A percentile compares a stretch with the other conserved stretches of the same genome.
Evolutionary conservation across 441 rosid genomes (phyloP).

Genomic region (Syzygium syzygioides): DNA sequence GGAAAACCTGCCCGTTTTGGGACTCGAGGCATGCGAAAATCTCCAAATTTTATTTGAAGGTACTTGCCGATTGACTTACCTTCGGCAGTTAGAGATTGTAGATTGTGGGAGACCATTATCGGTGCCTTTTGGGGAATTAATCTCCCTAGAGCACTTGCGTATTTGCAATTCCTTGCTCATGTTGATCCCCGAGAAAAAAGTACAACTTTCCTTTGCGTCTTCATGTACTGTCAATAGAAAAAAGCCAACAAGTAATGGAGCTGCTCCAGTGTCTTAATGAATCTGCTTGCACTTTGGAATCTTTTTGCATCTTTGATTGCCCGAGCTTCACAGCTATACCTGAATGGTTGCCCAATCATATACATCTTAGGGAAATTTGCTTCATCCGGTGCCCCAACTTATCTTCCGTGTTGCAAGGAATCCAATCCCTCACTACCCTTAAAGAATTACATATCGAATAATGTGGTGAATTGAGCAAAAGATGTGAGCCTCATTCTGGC

Average conservation of each 20-base stretch:
- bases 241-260: background rate
- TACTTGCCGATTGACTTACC: background rate
- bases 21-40: background rate
- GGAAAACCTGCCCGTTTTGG: background rate
- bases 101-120: background rate
- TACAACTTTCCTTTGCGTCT: background rate
- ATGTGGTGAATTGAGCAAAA: background rate
- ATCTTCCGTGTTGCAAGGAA: background rate
- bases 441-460: background rate
- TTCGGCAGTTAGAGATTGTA: background rate
- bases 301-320: background rate
- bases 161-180: background rate
- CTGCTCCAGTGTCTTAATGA: background rate
- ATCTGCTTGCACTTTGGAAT: background rate
- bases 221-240: background rate
- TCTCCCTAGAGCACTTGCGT: background rate
- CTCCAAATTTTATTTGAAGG: background rate
- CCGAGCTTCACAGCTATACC: background rate
- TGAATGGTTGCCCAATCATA: background rate
- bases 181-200: background rate
- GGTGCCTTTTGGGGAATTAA: background rate
- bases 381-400: background rate
- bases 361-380: background rate
- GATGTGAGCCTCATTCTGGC: background rate
- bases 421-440: rapidly evolving